Evolutionary conservation across 371 early-diverging fungal species (phyloP).

Genomic region (Mortierella sp.): DNA sequence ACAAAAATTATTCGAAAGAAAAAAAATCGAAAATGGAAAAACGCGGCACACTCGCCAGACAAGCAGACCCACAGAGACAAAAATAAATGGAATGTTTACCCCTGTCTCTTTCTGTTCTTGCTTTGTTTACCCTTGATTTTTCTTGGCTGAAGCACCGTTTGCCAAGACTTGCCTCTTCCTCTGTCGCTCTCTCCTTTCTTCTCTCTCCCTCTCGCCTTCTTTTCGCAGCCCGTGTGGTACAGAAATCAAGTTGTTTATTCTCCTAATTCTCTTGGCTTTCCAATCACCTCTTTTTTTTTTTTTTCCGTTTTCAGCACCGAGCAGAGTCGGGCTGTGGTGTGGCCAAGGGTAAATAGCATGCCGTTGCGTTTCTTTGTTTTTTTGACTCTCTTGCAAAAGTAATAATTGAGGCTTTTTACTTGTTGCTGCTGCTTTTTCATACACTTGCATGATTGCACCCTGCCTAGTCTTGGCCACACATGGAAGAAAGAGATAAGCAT

Average conservation of each 20-base stretch:
- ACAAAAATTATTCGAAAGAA: background rate
- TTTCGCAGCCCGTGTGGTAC: background rate
- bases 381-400: no score
- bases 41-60: background rate
- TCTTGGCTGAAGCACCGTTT: background rate
- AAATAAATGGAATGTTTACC: background rate
- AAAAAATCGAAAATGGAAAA: background rate
- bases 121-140: background rate
- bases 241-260: no score
- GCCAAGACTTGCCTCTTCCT: background rate
- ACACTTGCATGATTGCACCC: no score
- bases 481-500: background rate
- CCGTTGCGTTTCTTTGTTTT: no score
- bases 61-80: background rate
- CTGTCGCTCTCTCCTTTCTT: background rate
- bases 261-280: no score
- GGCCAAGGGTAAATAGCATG: no score
- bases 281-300: no score
- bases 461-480: no score
- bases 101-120: background rate
- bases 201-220: background rate
- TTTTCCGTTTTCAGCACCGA: no score
- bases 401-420: no score
- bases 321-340: no score
- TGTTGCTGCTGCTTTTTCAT: no score